Evolutionary conservation across 106 monocot species (phyloP).

Genomic region (Phalaenopsis aphrodite): DNA sequence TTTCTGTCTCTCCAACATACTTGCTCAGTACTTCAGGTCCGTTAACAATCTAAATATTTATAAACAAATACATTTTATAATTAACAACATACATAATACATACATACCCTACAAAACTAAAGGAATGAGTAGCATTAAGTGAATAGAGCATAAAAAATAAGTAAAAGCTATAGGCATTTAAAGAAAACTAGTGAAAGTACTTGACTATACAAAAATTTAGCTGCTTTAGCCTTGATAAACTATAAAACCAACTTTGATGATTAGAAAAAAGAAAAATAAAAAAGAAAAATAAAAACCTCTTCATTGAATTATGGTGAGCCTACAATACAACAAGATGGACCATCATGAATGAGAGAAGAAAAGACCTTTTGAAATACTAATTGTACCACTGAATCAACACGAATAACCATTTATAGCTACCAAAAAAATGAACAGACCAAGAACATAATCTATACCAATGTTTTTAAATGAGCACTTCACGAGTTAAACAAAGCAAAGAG

Average conservation of each 20-base stretch:
- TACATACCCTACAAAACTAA: neutral
- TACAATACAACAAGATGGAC: no score
- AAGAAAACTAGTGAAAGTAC: neutral
- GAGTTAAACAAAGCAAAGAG: no score
- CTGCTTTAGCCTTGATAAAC: neutral
- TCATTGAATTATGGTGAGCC: no score
- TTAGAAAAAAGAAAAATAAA: neutral
- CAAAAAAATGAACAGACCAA: neutral
- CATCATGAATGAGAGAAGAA: neutral
- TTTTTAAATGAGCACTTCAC: no score
- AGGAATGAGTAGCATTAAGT: neutral
- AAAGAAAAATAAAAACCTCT: neutral
- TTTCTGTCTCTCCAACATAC: conserved; percentile 97
- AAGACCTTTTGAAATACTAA: neutral
- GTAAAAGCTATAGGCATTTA: neutral
- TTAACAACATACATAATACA: neutral
- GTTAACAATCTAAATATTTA: conserved; percentile 79
- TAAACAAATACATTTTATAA: neutral
- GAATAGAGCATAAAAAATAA: neutral
- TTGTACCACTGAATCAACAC: neutral
- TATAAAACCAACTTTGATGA: neutral
- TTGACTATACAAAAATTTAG: neutral
- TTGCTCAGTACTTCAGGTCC: conserved; percentile 99
- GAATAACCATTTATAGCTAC: neutral
- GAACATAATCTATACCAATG: neutral